Evolutionary conservation across 805 yeast species (phyloP), one percentile per base, ranked within the genome.

Genomic region (Pichia rugopelliculosa): DNA sequence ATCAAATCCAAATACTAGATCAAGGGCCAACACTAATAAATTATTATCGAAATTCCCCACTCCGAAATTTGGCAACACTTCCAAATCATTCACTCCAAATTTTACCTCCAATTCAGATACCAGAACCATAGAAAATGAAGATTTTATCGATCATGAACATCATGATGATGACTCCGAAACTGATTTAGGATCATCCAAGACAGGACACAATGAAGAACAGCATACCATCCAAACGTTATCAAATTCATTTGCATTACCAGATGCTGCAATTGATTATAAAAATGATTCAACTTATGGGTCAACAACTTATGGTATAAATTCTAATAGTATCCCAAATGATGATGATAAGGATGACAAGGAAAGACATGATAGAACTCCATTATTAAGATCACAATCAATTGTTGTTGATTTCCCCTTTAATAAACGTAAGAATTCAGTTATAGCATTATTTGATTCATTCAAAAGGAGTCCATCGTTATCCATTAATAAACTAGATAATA

Each of bases 401-500:
- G 6, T 25, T 18, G 22, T n/a, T n/a, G 15, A 12, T 15, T 24
- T 25, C 20, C 20, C 21, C 3, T 36, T 13, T 15, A 20, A 24
- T 18, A 39, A 34, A 11, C 50, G 61, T 23, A 53, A 59, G 13
- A 56, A 66, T 1, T 55, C 68, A 10, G 55, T 61, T 12, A 50
- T 55, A 6, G 58, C 53, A 22, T 34, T 49, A 12, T 41, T 46
- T 34, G 52, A 45, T 38, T 37, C 40, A 4, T 34, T 48, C 11
- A 44, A 34, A 30, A 51, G 46, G 39, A 44, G 40, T 15, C 46
- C 46, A n/a, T 44, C 56, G 5, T 17, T 49, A 6, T 20, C 47
- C 7, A 7, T 3, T 10, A 40, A 37, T 22, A 23, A 15, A 15
- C 6, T 6, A 2, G 34, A 6, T 30, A 10, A 30, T 30, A n/a